Percentiles rank a stretch among this genome's conserved stretches.
Conservation (phyloP, 176 grass and related monocot species). For the Oryza rufipogon region DNA sequence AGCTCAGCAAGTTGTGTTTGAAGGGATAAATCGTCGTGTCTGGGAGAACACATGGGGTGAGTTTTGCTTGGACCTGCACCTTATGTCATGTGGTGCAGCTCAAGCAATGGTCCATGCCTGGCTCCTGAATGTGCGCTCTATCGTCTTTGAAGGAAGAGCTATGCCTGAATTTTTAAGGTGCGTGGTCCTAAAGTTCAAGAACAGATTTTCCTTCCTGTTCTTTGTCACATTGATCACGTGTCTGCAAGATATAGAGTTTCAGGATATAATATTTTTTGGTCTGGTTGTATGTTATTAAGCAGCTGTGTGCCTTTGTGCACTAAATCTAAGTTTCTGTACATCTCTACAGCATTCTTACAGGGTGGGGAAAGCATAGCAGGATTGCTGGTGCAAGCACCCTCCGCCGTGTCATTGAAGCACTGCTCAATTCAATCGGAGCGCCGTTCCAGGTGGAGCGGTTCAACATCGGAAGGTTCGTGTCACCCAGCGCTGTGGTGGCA, state of each 20-base stretch:
- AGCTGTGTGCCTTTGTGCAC: not conserved
- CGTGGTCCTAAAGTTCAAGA: slow-evolving; percentile 23
- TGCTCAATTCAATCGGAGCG: slow-evolving; percentile 82
- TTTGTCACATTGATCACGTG: not conserved
- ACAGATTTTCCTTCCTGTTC: not conserved
- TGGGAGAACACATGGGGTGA: slow-evolving; percentile 95
- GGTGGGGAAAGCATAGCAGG: slow-evolving; percentile 99
- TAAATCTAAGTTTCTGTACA: slow-evolving; percentile 3
- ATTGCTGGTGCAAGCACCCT: slow-evolving; percentile 83
- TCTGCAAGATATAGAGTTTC: not conserved
- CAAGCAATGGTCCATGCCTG: slow-evolving; percentile 97
- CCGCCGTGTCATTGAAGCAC: slow-evolving; percentile 57
- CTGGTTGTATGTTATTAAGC: not conserved
- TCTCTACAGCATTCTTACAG: slow-evolving; percentile 84
- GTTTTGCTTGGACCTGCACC: slow-evolving; percentile 85
- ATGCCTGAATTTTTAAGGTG: slow-evolving; percentile 95
- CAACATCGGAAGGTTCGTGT: slow-evolving; percentile 88
- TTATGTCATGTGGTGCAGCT: slow-evolving; percentile 97
- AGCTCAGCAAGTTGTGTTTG: slow-evolving; percentile 89
- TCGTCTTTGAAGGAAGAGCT: slow-evolving; percentile 78
- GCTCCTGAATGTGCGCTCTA: slow-evolving; percentile 78
- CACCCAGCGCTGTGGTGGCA: slow-evolving; percentile 74
- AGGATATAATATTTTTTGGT: not conserved
- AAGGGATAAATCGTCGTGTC: slow-evolving; percentile 77
- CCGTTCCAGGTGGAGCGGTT: slow-evolving; percentile 87